phyloP scores from a whole-genome alignment of 2,329 filamentous ascomycete genomes.

The Diatrype stigma region DNA sequence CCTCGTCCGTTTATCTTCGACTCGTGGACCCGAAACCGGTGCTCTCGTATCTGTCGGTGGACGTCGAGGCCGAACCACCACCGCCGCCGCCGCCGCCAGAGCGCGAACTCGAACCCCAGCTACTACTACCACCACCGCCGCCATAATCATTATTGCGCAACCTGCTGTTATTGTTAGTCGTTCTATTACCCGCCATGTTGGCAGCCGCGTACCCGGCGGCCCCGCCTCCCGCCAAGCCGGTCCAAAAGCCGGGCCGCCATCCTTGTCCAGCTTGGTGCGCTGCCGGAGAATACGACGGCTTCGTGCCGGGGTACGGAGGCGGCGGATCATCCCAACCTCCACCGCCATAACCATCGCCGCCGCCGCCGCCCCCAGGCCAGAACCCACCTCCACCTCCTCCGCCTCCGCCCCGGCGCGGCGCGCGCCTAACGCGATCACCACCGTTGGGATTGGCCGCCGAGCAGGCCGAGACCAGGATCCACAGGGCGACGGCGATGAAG shows the following conservation, averaged over 20 bases:
- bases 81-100: conserved; percentile 22
- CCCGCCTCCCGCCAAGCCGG: conserved; percentile 61
- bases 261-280: conserved; percentile 34
- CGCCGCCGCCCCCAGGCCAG: conserved; percentile 38
- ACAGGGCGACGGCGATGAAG: conserved; percentile 56
- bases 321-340: conserved; percentile 43
- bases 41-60: conserved; percentile 56
- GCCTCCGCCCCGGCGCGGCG: conserved; percentile 30
- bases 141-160: conserved; percentile 21
- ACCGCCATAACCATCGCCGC: conserved; percentile 33
- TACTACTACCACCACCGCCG: conserved; percentile 22
- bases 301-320: conserved; percentile 47
- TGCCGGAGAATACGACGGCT: conserved; percentile 28
- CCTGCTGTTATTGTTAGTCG: conserved; percentile 27
- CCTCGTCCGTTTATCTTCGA: conserved; percentile 39
- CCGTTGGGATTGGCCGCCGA: conserved; percentile 9
- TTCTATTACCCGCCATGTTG: conserved; percentile 34
- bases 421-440: conserved; percentile 9
- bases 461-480: conserved; percentile 59
- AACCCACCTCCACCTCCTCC: conserved; percentile 36
- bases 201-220: conserved; percentile 65
- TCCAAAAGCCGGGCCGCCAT: conserved; percentile 75
- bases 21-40: conserved; percentile 71
- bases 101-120: conserved; percentile 29
- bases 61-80: conserved; percentile 33